Evolutionary conservation across 73 alveolate species (phyloP).

Genomic region (Tetrahymena elliotti): DNA sequence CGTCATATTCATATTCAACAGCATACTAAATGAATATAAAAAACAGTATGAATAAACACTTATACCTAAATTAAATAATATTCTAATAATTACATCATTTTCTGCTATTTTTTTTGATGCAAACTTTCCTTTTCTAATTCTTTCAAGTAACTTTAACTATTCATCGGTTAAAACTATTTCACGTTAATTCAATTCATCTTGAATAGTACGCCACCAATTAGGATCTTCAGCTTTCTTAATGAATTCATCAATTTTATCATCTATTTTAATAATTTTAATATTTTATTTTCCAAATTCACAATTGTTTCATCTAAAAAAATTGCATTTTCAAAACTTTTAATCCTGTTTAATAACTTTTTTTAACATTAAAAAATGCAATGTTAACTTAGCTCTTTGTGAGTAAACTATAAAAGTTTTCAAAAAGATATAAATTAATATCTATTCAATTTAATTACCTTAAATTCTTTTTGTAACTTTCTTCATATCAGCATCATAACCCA

Average conservation of each 20-base stretch:
- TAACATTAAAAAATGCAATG: no score
- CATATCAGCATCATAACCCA: constrained; percentile 1
- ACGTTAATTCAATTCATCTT: constrained; percentile 84
- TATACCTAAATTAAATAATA: not conserved
- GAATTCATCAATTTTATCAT: constrained; percentile 67
- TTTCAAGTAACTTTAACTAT: constrained; percentile 73
- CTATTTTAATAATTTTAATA: not conserved
- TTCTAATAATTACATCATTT: not conserved
- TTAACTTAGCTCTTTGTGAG: no score
- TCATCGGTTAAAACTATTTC: constrained; percentile 86
- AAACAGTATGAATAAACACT: not conserved
- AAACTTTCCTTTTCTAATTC: constrained; percentile 81
- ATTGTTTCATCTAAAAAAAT: no score
- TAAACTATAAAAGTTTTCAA: not conserved
- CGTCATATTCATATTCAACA: constrained; percentile 69
- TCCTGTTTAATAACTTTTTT: no score
- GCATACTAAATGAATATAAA: constrained; percentile 45
- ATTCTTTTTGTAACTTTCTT: not conserved
- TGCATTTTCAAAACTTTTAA: not conserved
- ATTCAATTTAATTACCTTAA: not conserved
- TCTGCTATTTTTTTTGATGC: constrained; percentile 41
- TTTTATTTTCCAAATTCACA: not conserved
- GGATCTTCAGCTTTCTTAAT: constrained; percentile 83
- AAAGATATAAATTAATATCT: not conserved
- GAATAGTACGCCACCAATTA: constrained; percentile 94